Conservation (phyloP, 176 grass and related monocot species). For the Olyra latifolia region DNA sequence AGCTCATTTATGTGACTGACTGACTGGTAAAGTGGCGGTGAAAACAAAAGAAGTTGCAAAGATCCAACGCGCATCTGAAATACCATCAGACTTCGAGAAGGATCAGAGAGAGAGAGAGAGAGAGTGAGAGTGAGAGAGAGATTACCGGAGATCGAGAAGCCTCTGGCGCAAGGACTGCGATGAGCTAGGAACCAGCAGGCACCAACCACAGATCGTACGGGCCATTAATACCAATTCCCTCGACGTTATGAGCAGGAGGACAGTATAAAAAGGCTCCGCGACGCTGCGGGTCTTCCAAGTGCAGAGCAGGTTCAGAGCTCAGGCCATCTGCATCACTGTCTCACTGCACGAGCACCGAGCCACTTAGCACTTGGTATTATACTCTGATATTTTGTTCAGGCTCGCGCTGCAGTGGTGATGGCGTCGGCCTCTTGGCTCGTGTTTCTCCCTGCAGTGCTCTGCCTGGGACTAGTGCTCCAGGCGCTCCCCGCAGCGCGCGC, state of each 20-base stretch:
- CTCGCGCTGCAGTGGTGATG: constrained; percentile 14
- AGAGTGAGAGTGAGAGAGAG: not conserved
- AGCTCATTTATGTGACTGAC: not conserved
- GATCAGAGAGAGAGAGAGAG: not conserved
- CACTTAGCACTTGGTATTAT: not conserved
- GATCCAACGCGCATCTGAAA: not conserved
- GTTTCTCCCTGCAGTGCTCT: not conserved
- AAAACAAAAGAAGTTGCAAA: not conserved
- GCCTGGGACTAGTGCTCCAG: not conserved
- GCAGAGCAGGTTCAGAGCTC: not conserved
- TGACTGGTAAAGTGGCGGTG: too few species aligned
- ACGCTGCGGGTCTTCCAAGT: not conserved
- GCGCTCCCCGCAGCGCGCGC: constrained; percentile 19
- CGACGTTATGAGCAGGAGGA: not conserved
- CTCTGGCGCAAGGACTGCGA: not conserved
- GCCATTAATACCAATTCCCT: not conserved
- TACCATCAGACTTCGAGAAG: not conserved
- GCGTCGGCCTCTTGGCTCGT: constrained; percentile 13
- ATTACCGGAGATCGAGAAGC: not conserved
- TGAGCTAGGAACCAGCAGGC: not conserved
- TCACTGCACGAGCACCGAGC: not conserved
- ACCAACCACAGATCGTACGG: constrained; percentile 24
- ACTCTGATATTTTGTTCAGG: not conserved
- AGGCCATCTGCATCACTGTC: not conserved
- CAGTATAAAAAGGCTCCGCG: constrained; percentile 22